phyloP scores from a whole-genome alignment of 768 basidiomycete species.

The Lactarius trivialis region DNA sequence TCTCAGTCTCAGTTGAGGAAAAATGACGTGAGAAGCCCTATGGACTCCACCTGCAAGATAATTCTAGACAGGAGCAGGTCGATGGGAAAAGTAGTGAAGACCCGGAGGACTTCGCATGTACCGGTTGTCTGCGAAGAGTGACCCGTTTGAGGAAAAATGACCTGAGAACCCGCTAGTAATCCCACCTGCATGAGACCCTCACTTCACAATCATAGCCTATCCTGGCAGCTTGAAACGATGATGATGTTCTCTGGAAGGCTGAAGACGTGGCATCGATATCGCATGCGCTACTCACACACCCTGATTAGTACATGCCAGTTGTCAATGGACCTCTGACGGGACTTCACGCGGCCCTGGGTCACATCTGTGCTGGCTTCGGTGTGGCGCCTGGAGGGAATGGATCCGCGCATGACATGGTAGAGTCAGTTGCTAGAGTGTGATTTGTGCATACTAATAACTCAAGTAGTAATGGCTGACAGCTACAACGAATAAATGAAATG shows the following conservation, averaged over 20 bases:
- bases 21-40: not conserved
- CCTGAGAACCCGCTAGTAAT: too few relatives aligned
- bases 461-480: too few relatives aligned
- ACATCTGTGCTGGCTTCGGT: too few relatives aligned
- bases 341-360: too few relatives aligned
- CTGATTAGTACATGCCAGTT: too few relatives aligned
- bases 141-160: not conserved
- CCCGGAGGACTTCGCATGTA: not conserved
- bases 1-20: not conserved
- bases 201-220: constrained; percentile 14
- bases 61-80: not conserved
- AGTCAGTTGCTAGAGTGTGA: too few relatives aligned
- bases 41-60: not conserved
- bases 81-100: not conserved
- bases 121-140: not conserved
- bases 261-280: constrained; percentile 5
- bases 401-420: too few relatives aligned
- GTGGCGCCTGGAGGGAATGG: too few relatives aligned
- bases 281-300: not conserved
- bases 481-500: too few relatives aligned
- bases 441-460: too few relatives aligned
- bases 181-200: too few relatives aligned
- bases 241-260: not conserved
- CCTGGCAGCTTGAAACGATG: not conserved
- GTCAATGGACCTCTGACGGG: too few relatives aligned